Conservation (phyloP, 2,329 filamentous ascomycete species). For the Fusarium denticulatum region DNA sequence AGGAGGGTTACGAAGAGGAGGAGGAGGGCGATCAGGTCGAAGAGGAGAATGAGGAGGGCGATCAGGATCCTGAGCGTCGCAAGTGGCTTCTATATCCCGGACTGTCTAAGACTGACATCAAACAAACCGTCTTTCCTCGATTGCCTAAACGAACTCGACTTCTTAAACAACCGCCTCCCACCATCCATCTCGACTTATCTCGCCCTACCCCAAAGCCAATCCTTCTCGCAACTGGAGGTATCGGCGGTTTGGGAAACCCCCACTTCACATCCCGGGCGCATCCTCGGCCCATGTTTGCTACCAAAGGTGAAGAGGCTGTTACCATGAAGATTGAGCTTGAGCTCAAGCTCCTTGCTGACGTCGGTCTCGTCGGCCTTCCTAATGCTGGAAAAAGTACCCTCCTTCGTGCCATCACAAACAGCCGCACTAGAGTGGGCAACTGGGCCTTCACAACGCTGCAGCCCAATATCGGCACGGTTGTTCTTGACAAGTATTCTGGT, state of each 20-base stretch:
- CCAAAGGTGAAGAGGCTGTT: constrained; percentile 82
- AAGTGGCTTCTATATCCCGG: constrained; percentile 92
- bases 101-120: constrained; percentile 75
- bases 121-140: constrained; percentile 58
- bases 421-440: constrained; percentile 86
- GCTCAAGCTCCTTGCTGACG: constrained; percentile 92
- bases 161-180: constrained; percentile 75
- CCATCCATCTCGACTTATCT: constrained; percentile 78
- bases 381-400: constrained; percentile 97
- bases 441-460: constrained; percentile 98
- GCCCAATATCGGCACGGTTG: constrained; percentile 94
- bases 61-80: constrained; percentile 63
- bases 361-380: constrained; percentile 92
- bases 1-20: constrained; percentile 29
- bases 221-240: constrained; percentile 84
- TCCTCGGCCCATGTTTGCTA: constrained; percentile 85
- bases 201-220: constrained; percentile 84
- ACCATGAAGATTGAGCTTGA: constrained; percentile 86
- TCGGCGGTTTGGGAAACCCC: constrained; percentile 92
- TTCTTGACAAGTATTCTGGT: constrained; percentile 87
- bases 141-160: constrained; percentile 62
- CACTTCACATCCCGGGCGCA: constrained; percentile 85
- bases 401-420: constrained; percentile 86
- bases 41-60: constrained; percentile 53
- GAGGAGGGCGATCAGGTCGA: constrained; percentile 30